phyloP scores from a whole-genome alignment of 805 yeast genomes.

The Ogataea ramenticola region DNA sequence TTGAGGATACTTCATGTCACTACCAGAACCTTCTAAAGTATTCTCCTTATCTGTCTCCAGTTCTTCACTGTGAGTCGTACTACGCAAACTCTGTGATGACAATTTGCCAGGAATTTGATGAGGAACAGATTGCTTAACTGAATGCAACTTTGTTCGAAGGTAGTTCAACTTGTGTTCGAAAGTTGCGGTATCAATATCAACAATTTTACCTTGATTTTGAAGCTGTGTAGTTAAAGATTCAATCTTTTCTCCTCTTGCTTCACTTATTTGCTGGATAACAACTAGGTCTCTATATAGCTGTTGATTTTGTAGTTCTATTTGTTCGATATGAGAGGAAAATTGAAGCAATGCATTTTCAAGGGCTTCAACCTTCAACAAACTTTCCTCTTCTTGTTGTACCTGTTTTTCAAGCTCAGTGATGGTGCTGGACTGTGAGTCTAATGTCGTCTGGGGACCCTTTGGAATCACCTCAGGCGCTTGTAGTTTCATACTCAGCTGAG shows the following conservation, averaged over 20 bases:
- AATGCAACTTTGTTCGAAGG: slow-evolving; percentile 18
- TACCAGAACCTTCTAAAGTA: neutral
- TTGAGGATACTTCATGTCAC: neutral
- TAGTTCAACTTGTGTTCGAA: slow-evolving; percentile 38
- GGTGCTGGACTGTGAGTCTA: slow-evolving; percentile 11
- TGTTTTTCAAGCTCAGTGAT: slow-evolving; percentile 12
- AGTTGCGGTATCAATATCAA: slow-evolving; percentile 38
- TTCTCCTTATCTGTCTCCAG: neutral
- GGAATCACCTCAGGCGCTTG: slow-evolving; percentile 9
- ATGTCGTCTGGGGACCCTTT: slow-evolving; percentile 13
- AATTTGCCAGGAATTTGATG: neutral
- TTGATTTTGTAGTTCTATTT: slow-evolving; percentile 55
- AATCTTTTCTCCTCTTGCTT: slow-evolving; percentile 50
- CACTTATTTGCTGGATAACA: slow-evolving; percentile 48
- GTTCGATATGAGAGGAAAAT: slow-evolving; percentile 50
- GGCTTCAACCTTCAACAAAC: slow-evolving; percentile 36
- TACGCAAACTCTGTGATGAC: neutral
- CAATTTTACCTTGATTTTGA: slow-evolving; percentile 41
- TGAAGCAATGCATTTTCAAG: slow-evolving; percentile 53
- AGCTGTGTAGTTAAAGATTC: slow-evolving; percentile 43
- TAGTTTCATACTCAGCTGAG: slow-evolving; percentile 1
- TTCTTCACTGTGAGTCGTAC: neutral
- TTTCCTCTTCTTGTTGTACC: slow-evolving; percentile 6
- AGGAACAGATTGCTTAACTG: slow-evolving; percentile 12
- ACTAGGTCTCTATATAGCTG: slow-evolving; percentile 49